Conservation (phyloP, 345 rosid genomes). For the Aurinia saxatilis region DNA sequence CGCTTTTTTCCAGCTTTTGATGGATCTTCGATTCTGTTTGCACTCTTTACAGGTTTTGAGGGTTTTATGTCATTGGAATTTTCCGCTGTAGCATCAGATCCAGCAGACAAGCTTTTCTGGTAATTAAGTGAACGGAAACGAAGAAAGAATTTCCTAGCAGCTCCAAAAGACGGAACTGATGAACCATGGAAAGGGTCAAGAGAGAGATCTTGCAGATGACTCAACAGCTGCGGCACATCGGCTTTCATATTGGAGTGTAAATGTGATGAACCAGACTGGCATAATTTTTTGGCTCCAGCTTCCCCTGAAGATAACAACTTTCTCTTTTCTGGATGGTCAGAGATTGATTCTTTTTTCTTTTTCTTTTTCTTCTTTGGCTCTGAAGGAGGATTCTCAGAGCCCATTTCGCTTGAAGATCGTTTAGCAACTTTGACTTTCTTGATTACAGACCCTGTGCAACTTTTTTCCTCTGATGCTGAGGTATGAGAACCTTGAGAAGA, state of each 20-base stretch:
- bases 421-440: constrained; percentile 52
- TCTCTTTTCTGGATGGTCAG: constrained; percentile 46
- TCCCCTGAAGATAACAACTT: constrained; percentile 42
- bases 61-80: constrained; percentile 34
- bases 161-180: constrained; percentile 37
- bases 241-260: constrained; percentile 30
- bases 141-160: constrained; percentile 51
- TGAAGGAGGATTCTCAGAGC: constrained; percentile 32
- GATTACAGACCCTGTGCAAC: constrained; percentile 32
- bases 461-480: constrained; percentile 33
- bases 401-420: constrained; percentile 38
- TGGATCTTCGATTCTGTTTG: constrained; percentile 47
- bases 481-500: constrained; percentile 25
- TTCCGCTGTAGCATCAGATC: constrained; percentile 32
- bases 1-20: constrained; percentile 73
- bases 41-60: constrained; percentile 43
- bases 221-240: constrained; percentile 50
- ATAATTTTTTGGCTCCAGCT: constrained; percentile 34
- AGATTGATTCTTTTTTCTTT: constrained; percentile 48
- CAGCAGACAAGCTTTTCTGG: constrained; percentile 76
- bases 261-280: constrained; percentile 27
- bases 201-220: constrained; percentile 69
- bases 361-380: constrained; percentile 58
- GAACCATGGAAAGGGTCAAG: constrained; percentile 59
- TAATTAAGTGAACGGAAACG: constrained; percentile 65